These are phyloP conservation scores for Jacaranda copaia DNA, from an alignment of 257 asterid species.

Conservation along the genomic window DNA sequence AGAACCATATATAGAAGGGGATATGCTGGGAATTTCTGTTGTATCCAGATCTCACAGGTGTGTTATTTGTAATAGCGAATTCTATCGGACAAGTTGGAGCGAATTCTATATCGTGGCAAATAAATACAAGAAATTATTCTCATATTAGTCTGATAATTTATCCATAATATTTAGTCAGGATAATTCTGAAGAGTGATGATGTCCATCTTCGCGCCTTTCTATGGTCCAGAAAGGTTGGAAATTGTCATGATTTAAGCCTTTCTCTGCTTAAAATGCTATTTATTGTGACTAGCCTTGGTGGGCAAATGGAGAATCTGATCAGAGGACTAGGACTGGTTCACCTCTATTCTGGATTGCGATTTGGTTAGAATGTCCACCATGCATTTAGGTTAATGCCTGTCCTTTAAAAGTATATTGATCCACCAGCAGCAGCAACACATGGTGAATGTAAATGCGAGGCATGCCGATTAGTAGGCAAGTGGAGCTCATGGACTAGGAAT, in stretches of 20 bases:
- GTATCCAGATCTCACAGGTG: not conserved
- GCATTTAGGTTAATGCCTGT: too few relatives aligned
- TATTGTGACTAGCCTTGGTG: not conserved
- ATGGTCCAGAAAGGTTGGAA: not conserved
- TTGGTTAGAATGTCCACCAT: too few relatives aligned
- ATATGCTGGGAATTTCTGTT: not conserved
- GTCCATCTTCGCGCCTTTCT: not conserved
- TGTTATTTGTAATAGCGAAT: conserved; percentile 4
- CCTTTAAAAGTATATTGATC: too few relatives aligned
- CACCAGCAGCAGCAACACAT: too few relatives aligned
- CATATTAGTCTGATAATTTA: not conserved
- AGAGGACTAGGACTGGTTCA: too few relatives aligned
- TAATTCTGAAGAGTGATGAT: not conserved
- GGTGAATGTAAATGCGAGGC: not conserved
- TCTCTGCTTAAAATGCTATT: not conserved
- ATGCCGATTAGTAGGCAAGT: not conserved
- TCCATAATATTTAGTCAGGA: not conserved
- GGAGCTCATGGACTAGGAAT: not conserved
- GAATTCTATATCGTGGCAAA: not conserved
- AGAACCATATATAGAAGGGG: not conserved
- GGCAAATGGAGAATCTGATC: too few relatives aligned
- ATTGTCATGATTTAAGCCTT: not conserved
- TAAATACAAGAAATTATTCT: not conserved
- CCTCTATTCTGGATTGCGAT: too few relatives aligned
- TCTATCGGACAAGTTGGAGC: too few relatives aligned